Conservation (phyloP, 2,329 filamentous ascomycete species). For the Fusarium marasasianum region DNA sequence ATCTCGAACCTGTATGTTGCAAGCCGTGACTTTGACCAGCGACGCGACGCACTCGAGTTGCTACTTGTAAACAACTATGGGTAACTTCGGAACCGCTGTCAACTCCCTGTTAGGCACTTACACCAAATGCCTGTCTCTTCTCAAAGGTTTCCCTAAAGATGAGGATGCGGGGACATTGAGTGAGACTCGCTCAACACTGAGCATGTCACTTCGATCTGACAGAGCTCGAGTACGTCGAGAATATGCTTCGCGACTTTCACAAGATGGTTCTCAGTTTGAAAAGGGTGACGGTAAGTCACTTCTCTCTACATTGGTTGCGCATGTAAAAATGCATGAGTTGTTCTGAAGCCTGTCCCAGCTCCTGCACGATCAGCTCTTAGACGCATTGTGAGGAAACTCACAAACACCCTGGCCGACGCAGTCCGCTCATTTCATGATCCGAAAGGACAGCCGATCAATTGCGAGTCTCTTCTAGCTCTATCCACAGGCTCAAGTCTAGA, state of each 20-base stretch:
- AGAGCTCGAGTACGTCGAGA: constrained; percentile 53
- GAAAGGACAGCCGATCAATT: constrained; percentile 51
- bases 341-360: constrained; percentile 43
- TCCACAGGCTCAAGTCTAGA: constrained; percentile 59
- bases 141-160: constrained; percentile 48
- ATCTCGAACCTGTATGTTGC: neutral
- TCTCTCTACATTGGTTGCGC: neutral
- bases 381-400: constrained; percentile 55
- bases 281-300: constrained; percentile 58
- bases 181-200: constrained; percentile 41
- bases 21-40: constrained; percentile 11
- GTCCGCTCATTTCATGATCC: constrained; percentile 48
- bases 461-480: constrained; percentile 56
- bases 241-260: constrained; percentile 54
- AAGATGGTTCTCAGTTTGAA: constrained; percentile 54
- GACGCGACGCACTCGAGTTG: neutral
- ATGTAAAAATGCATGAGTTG: constrained; percentile 8
- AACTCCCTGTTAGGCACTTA: constrained; percentile 59
- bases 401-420: constrained; percentile 52
- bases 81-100: constrained; percentile 55
- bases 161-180: constrained; percentile 36
- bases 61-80: constrained; percentile 36
- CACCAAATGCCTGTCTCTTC: constrained; percentile 54
- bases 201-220: constrained; percentile 51
- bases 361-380: constrained; percentile 52